A percentile compares a stretch with the other conserved stretches of the same genome.
Evolutionary conservation across 768 basidiomycete genomes (phyloP).

Genomic region (Coprinopsis cinerea): DNA sequence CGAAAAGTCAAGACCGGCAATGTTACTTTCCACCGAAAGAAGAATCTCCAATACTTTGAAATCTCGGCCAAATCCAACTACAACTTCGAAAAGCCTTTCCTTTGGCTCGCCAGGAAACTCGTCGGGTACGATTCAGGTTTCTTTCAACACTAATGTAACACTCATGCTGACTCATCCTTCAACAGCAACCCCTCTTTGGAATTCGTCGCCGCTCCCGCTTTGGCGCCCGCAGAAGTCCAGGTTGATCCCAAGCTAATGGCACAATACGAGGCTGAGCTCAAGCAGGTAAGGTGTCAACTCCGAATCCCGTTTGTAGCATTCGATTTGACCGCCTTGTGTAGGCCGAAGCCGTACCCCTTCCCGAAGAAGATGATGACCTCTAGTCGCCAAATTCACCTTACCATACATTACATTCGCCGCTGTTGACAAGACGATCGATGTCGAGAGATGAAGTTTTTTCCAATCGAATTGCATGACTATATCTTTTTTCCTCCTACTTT

Average conservation of each 20-base stretch:
- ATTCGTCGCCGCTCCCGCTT: constrained; percentile 94
- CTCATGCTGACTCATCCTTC: constrained; percentile 1
- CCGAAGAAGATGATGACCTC: constrained; percentile 94
- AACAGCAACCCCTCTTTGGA: constrained; percentile 78
- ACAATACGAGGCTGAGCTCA: constrained; percentile 75
- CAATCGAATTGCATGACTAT: too few relatives aligned
- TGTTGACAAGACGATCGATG: constrained; percentile 24
- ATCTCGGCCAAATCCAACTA: constrained; percentile 99
- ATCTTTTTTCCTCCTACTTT: constrained; percentile 17
- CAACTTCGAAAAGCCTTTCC: constrained; percentile 99
- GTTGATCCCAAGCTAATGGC: constrained; percentile 76
- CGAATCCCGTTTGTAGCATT: constrained; percentile 7
- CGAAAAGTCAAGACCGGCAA: constrained; percentile 99
- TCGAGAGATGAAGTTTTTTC: too few relatives aligned
- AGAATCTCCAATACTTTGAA: constrained; percentile 99
- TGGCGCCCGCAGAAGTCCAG: constrained; percentile 88
- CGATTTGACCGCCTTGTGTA: constrained; percentile 20
- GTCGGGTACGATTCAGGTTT: constrained; percentile 63
- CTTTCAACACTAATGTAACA: neutral
- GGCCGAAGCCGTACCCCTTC: constrained; percentile 91
- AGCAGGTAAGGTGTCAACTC: constrained; percentile 36
- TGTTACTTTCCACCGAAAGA: constrained; percentile 99
- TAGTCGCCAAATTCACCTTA: constrained; percentile 26
- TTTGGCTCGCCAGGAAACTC: constrained; percentile 97
- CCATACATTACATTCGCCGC: constrained; percentile 16